A percentile compares a stretch with the other conserved stretches of the same genome.
These are phyloP conservation scores for Rhynchospora tenuis DNA, from an alignment of 176 grass and related monocot genomes.

Conservation along the genomic window DNA sequence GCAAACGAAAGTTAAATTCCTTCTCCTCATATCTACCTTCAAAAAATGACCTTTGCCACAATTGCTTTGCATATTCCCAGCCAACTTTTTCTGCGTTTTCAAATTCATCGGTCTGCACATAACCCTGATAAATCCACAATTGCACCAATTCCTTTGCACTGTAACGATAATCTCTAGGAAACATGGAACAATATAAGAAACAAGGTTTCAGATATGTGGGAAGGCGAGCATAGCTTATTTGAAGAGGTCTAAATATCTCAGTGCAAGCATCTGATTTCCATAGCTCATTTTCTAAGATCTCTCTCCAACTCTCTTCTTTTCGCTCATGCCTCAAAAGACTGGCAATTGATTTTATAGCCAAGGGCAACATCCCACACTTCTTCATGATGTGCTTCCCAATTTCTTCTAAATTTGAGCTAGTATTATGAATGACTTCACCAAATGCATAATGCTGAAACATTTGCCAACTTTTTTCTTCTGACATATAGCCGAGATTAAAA, in stretches of 20 bases:
- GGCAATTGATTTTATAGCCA: constrained; percentile 40
- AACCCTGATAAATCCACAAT: constrained; percentile 7
- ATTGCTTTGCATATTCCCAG: not conserved
- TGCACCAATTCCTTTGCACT: not conserved
- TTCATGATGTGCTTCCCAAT: constrained; percentile 28
- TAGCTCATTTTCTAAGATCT: constrained; percentile 4
- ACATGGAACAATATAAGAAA: constrained; percentile 20
- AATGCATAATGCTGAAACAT: constrained; percentile 26
- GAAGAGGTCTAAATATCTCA: constrained; percentile 27
- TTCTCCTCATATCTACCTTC: not conserved
- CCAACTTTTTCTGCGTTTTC: not conserved
- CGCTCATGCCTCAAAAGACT: not conserved
- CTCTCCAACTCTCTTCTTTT: not conserved
- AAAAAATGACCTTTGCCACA: not conserved
- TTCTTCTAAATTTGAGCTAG: not conserved
- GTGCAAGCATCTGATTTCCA: constrained; percentile 33
- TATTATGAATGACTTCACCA: not conserved
- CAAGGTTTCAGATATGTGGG: constrained; percentile 44
- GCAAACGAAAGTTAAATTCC: constrained; percentile 6
- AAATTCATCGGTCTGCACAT: not conserved
- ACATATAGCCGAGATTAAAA: not conserved
- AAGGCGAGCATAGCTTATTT: constrained; percentile 30
- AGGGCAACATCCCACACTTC: constrained; percentile 36
- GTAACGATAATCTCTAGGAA: not conserved
- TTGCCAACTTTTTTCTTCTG: not conserved